phyloP scores from a whole-genome alignment of 495 filamentous ascomycete genomes.

The Penicillium alfredii region DNA sequence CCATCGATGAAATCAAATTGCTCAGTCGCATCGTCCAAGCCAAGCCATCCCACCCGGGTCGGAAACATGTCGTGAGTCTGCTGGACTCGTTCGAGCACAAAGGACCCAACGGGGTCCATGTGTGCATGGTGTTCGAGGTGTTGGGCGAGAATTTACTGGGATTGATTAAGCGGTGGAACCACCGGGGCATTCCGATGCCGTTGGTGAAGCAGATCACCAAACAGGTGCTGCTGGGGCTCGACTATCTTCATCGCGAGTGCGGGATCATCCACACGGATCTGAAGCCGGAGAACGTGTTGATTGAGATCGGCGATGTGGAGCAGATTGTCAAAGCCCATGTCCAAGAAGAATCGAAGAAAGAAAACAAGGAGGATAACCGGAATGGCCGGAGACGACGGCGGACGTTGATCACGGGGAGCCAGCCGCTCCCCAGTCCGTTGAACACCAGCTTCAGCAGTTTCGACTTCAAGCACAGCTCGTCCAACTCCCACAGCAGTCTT shows the following conservation, averaged over 20 bases:
- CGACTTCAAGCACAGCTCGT: constrained; percentile 64
- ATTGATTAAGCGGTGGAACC: constrained; percentile 97
- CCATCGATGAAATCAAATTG: constrained; percentile 97
- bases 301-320: constrained; percentile 98
- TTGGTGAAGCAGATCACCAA: constrained; percentile 98
- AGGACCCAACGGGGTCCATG: constrained; percentile 90
- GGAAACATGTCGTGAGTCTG: constrained; percentile 89
- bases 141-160: constrained; percentile 93
- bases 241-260: constrained; percentile 96
- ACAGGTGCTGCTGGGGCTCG: constrained; percentile 89
- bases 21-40: constrained; percentile 94
- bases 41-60: constrained; percentile 87
- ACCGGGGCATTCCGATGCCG: constrained; percentile 90
- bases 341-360: constrained; percentile 65
- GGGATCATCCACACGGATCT: constrained; percentile 98
- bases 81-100: constrained; percentile 97
- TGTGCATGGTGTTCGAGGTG: constrained; percentile 99
- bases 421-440: constrained; percentile 90
- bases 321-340: constrained; percentile 94
- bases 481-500: constrained; percentile 73
- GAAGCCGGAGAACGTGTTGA: constrained; percentile 96
- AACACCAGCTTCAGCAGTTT: constrained; percentile 81
- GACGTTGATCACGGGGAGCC: constrained; percentile 94
- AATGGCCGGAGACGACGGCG: constrained; percentile 89
- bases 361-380: constrained; percentile 80